Evolutionary conservation across 192 early-diverging fungal species (phyloP), one percentile per base, ranked within the genome.

Genomic region (Backusella australiensis): DNA sequence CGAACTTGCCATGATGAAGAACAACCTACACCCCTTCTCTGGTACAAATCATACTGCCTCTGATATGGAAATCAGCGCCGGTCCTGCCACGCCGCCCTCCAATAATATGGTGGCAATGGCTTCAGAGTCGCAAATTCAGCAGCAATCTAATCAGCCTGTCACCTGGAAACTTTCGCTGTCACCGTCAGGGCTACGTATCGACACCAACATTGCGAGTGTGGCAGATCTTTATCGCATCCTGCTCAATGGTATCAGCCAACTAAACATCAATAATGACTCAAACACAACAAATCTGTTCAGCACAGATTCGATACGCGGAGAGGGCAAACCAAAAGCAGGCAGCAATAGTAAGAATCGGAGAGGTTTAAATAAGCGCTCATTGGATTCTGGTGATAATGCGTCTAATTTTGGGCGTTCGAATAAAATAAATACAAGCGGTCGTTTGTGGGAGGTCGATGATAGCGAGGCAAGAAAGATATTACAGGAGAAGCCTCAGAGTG

Each of bases 151-250:
- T 19, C 78, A 80, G 12, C 65, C 78, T 35, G 77, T 78, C 29
- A 83, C 80, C 17, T 81, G 80, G 80, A 81, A 83, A 72, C 49
- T 83, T 21, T 80, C 78, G 11, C 73, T 83, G 34, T 80, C 82
- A 17, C 82, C 82, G 11, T 80, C 82, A 21, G 82, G 82, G 23
- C 46, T 83, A 19, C 76, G 82, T 29, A 83, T 83, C 41, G 82
- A 83, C 68, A 83, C 82, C 19, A 83, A 83, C 42, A 83, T 83
- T 34, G 82, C 82, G 11, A 83, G 82, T 76, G 82, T 83, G 2
- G 82, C 82, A 2, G 82, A 83, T 69, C 74, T 83, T 19, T 83
- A 83, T 42, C 68, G 78, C 12, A 83, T 83, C 35, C 49, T 83
- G 19, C 69, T 83, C 44, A 83, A 83, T 34, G 82, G 82, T 29